Evolutionary conservation across 2,329 filamentous ascomycete genomes (phyloP), one percentile per base, ranked within the genome.

Genomic region (Scorias spongiosa): DNA sequence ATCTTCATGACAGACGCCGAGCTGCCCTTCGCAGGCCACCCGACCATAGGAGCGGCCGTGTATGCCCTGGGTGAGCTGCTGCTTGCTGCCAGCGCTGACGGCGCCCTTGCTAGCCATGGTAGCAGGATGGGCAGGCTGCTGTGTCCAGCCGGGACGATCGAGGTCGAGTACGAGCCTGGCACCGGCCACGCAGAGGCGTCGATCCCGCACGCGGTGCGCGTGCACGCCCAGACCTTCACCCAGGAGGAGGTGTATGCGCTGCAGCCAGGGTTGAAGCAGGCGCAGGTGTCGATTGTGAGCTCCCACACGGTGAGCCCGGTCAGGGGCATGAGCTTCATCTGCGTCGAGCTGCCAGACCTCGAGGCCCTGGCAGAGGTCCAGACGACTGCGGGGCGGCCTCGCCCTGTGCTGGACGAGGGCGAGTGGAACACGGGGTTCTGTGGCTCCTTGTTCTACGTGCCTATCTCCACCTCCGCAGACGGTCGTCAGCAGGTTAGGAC

Each of bases 321-420:
- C 30, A 76, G 75, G 39, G 84, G 83, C 40, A 81, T 88, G 78
- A 75, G 75, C 1, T 87, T 86, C 59, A 62, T 76, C n/a, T 70
- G 84, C 29, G 66, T 82, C 11, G 64, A 74, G 50, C 66, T 91
- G 17, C 66, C 74, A 0, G 70, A 68, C 43, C 60, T 84, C 9
- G 75, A 76, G 28, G 68, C 72, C 7, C 66, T 89, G 14, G 68
- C 63, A 5, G 52, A 60, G 10, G 59, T 68, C 10, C 63, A 68
- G 2, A 51, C 61, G 6, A 49, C 46, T 28, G 51, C 51, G 2
- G 53, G 58, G 29, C 59, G 52, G 12, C 12, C 14, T 11, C 18
- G 12, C 12, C 57, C 53, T 10, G 50, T 53, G 37, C 54, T 69
- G 14, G 67, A 70, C 47, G 47, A 58, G 37, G 34, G 12, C 4